Percentiles rank a stretch among this genome's conserved stretches.
These are phyloP conservation scores for Clonostachys byssicola DNA, from an alignment of 2,329 filamentous ascomycete species.

Conservation along the genomic window DNA sequence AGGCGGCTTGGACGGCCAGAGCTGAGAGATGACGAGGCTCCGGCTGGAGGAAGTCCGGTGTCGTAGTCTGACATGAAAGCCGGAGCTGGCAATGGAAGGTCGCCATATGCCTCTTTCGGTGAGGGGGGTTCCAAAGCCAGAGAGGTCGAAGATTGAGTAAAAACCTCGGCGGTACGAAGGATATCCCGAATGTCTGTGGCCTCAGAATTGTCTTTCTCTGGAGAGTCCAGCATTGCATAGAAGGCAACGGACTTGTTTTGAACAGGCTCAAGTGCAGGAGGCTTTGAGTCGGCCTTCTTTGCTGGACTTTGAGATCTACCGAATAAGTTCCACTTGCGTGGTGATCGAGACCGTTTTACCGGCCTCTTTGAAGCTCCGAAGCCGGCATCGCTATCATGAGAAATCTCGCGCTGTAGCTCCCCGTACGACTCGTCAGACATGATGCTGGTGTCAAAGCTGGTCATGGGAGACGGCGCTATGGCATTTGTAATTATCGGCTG, in stretches of 20 bases:
- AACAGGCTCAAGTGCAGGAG: slow-evolving; percentile 36
- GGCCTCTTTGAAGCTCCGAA: slow-evolving; percentile 44
- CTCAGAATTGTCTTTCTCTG: slow-evolving; percentile 47
- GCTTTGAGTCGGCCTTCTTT: slow-evolving; percentile 29
- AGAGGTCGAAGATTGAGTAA: slow-evolving; percentile 11
- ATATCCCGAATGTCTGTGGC: slow-evolving; percentile 34
- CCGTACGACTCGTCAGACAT: slow-evolving; percentile 52
- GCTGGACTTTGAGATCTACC: slow-evolving; percentile 45
- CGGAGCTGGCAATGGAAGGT: too few relatives aligned
- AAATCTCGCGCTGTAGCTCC: slow-evolving; percentile 30
- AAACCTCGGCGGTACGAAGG: slow-evolving; percentile 42
- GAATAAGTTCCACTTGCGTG: slow-evolving; percentile 62
- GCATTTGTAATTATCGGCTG: slow-evolving; percentile 45
- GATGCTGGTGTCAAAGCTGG: slow-evolving; percentile 52
- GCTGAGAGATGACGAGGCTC: neutral
- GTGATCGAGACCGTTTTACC: slow-evolving; percentile 48
- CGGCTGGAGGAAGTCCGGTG: too few relatives aligned
- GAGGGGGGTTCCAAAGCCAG: too few relatives aligned
- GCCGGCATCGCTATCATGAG: slow-evolving; percentile 18
- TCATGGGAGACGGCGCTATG: slow-evolving; percentile 42
- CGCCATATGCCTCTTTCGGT: too few relatives aligned
- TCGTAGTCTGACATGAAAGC: too few relatives aligned
- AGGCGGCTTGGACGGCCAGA: slow-evolving; percentile 50
- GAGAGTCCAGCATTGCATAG: slow-evolving; percentile 58
- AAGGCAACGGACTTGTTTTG: slow-evolving; percentile 48